Evolutionary conservation across 2,329 filamentous ascomycete species (phyloP).

Genomic region (Nannizzia gypsea): DNA sequence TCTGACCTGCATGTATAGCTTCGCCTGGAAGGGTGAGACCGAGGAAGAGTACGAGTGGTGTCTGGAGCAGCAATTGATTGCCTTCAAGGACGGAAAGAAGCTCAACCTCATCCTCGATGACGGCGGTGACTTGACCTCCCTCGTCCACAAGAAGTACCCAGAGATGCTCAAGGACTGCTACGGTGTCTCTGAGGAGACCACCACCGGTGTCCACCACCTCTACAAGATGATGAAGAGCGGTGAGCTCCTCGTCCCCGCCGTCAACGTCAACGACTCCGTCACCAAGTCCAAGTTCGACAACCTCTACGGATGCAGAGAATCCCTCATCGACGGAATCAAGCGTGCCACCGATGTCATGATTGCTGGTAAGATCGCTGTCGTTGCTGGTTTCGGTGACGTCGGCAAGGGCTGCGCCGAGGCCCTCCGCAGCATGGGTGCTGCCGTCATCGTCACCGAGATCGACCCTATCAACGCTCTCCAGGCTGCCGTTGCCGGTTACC

Average conservation of each 20-base stretch:
- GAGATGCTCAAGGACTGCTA: conserved; percentile 97
- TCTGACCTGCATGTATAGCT: conserved; percentile 28
- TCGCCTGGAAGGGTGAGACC: conserved; percentile 80
- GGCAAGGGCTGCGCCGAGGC: conserved; percentile 97
- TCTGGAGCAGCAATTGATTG: conserved; percentile 89
- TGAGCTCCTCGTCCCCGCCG: conserved; percentile 80
- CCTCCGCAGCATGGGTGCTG: conserved; percentile 92
- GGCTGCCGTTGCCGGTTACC: conserved; percentile 91
- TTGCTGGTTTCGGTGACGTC: conserved; percentile 97
- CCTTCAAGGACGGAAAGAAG: conserved; percentile 94
- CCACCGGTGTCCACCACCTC: conserved; percentile 97
- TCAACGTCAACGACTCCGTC: conserved; percentile 99
- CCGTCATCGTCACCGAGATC: conserved; percentile 90
- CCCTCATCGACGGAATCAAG: conserved; percentile 98
- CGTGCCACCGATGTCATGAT: conserved; percentile 99
- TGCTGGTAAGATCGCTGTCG: conserved; percentile 95
- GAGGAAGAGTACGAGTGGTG: conserved; percentile 99
- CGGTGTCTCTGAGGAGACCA: conserved; percentile 98
- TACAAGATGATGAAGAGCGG: conserved; percentile 94
- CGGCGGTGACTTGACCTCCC: conserved; percentile 88
- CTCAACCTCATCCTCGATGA: conserved; percentile 99
- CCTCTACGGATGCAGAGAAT: conserved; percentile 98
- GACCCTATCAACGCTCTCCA: conserved; percentile 99
- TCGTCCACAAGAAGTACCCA: conserved; percentile 97
- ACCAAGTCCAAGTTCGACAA: conserved; percentile 99